Conservation (phyloP, 148 eudicot species). For the Suaeda aralocaspica region DNA sequence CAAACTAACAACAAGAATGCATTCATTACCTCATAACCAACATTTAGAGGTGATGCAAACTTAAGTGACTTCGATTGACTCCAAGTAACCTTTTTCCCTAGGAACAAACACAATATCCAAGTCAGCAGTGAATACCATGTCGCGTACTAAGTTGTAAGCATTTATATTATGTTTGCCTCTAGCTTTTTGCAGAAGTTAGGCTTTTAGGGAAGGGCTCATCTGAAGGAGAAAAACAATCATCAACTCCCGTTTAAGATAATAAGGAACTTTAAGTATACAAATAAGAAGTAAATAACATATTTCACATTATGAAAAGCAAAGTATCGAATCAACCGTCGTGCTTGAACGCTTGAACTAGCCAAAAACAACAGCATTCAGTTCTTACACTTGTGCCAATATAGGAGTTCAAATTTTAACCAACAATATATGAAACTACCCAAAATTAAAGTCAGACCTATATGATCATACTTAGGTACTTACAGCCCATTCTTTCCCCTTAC, state of each 20-base stretch:
- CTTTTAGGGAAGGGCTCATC: not conserved
- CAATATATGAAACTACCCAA: not conserved
- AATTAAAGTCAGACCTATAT: not conserved
- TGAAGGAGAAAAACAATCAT: not conserved
- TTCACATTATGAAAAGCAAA: not conserved
- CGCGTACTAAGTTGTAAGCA: not conserved
- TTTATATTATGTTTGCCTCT: not conserved
- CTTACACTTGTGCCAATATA: not conserved
- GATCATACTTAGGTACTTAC: not conserved
- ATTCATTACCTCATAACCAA: constrained; percentile 57
- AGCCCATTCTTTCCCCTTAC: not conserved
- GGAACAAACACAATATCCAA: constrained; percentile 19
- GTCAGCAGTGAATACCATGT: constrained; percentile 12
- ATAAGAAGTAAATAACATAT: no score
- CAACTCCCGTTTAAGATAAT: not conserved
- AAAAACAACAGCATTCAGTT: not conserved
- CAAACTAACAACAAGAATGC: constrained; percentile 1
- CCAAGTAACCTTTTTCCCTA: constrained; percentile 67
- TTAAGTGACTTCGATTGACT: constrained; percentile 63
- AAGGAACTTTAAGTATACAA: not conserved
- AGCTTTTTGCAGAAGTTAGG: not conserved
- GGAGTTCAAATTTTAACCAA: not conserved
- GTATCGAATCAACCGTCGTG: not conserved
- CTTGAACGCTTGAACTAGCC: not conserved
- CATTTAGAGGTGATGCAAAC: constrained; percentile 36